Conservation (phyloP, 75 land plant species). For the Cryptomeria japonica region DNA sequence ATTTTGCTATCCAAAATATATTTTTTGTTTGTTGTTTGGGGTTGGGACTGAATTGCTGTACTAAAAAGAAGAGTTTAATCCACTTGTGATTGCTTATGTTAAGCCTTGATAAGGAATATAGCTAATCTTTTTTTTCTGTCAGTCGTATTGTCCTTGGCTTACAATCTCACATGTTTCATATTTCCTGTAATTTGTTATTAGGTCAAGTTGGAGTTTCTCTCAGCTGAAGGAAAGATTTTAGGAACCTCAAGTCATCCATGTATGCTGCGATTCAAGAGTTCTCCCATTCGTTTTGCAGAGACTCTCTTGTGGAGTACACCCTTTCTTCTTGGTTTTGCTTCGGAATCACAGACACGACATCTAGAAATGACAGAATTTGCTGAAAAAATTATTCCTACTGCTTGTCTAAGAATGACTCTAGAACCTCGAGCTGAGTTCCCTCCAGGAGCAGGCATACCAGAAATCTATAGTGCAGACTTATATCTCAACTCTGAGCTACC, state of each 20-base stretch:
- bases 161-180: background rate
- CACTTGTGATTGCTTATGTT: background rate
- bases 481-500: constrained; percentile 75
- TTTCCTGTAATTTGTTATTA: constrained; percentile 20
- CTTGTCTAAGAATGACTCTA: constrained; percentile 50
- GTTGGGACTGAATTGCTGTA: background rate
- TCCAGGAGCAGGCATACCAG: constrained; percentile 68
- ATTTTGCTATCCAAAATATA: background rate
- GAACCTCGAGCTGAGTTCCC: constrained; percentile 74
- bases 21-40: background rate
- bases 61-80: background rate
- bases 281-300: constrained; percentile 42
- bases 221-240: constrained; percentile 33
- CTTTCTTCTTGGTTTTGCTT: constrained; percentile 49
- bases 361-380: constrained; percentile 34
- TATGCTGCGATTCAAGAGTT: constrained; percentile 69
- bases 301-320: constrained; percentile 45
- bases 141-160: background rate
- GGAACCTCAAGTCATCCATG: constrained; percentile 50
- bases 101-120: background rate
- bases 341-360: constrained; percentile 44
- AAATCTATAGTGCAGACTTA: constrained; percentile 63
- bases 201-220: constrained; percentile 57
- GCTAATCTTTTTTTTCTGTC: background rate
- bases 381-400: constrained; percentile 39